Conservation (phyloP, 371 early-diverging fungal genomes). For the Mucor piriformis region DNA sequence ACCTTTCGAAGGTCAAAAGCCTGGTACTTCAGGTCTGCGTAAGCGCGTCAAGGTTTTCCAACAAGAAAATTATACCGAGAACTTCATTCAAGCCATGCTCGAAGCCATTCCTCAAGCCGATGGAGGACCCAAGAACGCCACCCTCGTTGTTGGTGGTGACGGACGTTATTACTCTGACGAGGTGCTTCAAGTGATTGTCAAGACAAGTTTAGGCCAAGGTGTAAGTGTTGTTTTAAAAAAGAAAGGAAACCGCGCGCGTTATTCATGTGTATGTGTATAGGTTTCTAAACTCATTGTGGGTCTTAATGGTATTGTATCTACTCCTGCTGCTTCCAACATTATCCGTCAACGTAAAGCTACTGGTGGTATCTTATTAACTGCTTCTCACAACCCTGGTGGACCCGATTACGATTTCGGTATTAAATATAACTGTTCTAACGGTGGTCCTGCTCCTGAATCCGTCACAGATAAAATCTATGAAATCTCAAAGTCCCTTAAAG, state of each 20-base stretch:
- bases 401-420: conserved; percentile 98
- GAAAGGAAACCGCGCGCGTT: conserved; percentile 1
- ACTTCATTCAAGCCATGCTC: conserved; percentile 89
- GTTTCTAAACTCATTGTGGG: conserved; percentile 90
- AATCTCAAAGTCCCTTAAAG: conserved; percentile 68
- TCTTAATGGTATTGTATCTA: conserved; percentile 92
- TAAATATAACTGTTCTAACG: conserved; percentile 95
- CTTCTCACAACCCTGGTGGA: conserved; percentile 98
- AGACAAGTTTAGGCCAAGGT: conserved; percentile 85
- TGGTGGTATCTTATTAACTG: conserved; percentile 94
- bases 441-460: conserved; percentile 94
- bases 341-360: conserved; percentile 89
- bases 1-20: conserved; percentile 92
- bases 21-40: conserved; percentile 95
- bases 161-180: conserved; percentile 90
- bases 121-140: conserved; percentile 73
- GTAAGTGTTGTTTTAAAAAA: conserved; percentile 47
- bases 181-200: conserved; percentile 88
- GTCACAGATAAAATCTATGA: conserved; percentile 92
- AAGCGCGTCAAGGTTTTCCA: conserved; percentile 96
- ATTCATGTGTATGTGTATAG: conserved; percentile 37
- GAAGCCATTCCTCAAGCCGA: conserved; percentile 74
- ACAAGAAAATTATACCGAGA: conserved; percentile 93
- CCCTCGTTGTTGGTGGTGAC: conserved; percentile 96
- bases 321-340: conserved; percentile 93